Conservation (phyloP, 371 early-diverging fungal species). For the Mortierella sp. region DNA sequence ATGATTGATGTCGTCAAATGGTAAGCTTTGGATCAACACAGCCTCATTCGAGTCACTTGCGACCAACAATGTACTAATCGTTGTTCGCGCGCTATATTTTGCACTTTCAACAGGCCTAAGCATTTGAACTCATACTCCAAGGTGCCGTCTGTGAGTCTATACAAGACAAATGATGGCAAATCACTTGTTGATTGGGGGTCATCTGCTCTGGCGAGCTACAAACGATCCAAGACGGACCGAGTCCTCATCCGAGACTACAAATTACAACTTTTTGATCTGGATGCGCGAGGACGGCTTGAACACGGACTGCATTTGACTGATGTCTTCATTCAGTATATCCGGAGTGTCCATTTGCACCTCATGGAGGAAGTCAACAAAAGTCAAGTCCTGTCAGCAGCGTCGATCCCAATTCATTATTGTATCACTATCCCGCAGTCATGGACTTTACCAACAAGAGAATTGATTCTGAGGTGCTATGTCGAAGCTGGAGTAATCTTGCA, state of each 20-base stretch:
- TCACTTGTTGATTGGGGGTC: constrained; percentile 51
- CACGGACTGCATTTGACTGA: constrained; percentile 46
- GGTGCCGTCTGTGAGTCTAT: constrained; percentile 50
- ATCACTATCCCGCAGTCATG: constrained; percentile 54
- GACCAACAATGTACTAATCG: neutral
- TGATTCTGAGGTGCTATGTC: constrained; percentile 52
- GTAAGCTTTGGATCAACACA: constrained; percentile 5
- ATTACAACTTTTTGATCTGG: constrained; percentile 48
- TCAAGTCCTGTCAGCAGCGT: constrained; percentile 46
- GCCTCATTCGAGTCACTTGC: neutral
- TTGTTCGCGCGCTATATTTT: neutral
- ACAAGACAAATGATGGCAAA: constrained; percentile 38
- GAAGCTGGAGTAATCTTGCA: constrained; percentile 46
- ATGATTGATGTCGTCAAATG: constrained; percentile 57
- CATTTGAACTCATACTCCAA: constrained; percentile 54
- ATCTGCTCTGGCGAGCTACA: constrained; percentile 38
- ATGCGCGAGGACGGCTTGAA: constrained; percentile 41
- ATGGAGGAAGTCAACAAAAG: constrained; percentile 53
- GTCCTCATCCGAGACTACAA: constrained; percentile 47
- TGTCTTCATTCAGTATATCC: constrained; percentile 43
- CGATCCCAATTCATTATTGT: constrained; percentile 47
- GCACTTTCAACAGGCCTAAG: constrained; percentile 33
- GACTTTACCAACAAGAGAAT: constrained; percentile 49
- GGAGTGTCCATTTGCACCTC: constrained; percentile 36
- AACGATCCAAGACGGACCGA: constrained; percentile 37